Percentiles rank a stretch among this genome's conserved stretches.
Conservation (phyloP, 768 basidiomycete genomes). For the Phanerochaete carnosa region DNA sequence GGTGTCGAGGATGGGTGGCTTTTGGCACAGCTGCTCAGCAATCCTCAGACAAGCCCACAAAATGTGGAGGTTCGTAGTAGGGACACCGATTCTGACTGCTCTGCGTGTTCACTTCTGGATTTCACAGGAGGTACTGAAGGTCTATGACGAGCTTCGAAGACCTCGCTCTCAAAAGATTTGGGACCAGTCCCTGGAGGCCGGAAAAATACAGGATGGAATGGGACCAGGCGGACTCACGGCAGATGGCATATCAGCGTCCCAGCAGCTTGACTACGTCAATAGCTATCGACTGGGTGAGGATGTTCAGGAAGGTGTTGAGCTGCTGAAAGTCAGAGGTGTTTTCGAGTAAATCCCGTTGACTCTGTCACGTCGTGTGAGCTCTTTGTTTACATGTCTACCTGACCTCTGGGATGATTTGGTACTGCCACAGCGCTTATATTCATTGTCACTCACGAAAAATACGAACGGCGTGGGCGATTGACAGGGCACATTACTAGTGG, state of each 20-base stretch:
- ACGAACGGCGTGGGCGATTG: too few relatives aligned
- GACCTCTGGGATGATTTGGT: too few relatives aligned
- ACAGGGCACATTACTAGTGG: too few relatives aligned
- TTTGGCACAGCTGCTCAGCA: constrained; percentile 6
- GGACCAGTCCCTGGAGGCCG: constrained; percentile 1
- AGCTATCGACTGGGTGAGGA: constrained; percentile 5
- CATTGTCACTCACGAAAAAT: too few relatives aligned
- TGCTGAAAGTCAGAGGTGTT: not conserved
- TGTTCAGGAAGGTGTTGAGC: not conserved
- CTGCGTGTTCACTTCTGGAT: not conserved
- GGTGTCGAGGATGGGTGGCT: constrained; percentile 11
- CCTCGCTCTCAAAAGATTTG: constrained; percentile 9
- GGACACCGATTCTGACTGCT: not conserved
- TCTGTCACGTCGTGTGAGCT: too few relatives aligned
- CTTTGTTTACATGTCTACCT: too few relatives aligned
- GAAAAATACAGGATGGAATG: not conserved
- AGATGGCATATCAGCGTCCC: constrained; percentile 8
- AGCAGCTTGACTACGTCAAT: constrained; percentile 1
- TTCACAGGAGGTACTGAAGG: constrained; percentile 3
- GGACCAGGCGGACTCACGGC: constrained; percentile 2
- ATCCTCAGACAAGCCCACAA: not conserved
- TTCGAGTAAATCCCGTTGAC: not conserved
- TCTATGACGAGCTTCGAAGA: constrained; percentile 7
- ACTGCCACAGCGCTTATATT: too few relatives aligned
- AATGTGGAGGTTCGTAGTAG: constrained; percentile 10